These are phyloP conservation scores for Penicillium antarcticum DNA, from an alignment of 495 filamentous ascomycete species.

Conservation along the genomic window DNA sequence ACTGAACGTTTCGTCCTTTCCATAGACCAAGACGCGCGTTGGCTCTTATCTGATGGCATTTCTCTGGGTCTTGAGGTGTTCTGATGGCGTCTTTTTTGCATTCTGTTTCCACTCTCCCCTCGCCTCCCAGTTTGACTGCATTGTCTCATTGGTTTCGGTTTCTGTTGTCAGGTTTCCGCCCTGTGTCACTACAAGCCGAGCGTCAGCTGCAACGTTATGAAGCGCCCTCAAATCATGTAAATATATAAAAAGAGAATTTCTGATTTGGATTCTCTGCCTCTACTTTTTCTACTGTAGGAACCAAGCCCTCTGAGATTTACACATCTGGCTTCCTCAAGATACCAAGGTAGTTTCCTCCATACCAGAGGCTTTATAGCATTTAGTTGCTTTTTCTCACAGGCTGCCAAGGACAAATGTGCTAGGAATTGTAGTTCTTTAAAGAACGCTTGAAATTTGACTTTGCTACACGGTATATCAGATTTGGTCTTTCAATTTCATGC, in stretches of 20 bases:
- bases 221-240: conserved; percentile 3
- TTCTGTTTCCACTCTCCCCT: conserved; percentile 37
- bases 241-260: conserved; percentile 1
- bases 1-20: conserved; percentile 6
- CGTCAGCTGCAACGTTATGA: background rate
- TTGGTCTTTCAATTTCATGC: conserved; percentile 19
- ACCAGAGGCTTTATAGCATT: too few relatives aligned
- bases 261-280: background rate
- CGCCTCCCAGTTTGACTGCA: conserved; percentile 16
- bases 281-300: background rate
- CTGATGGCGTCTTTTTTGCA: conserved; percentile 27
- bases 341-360: too few relatives aligned
- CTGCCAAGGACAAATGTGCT: background rate
- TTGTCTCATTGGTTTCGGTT: background rate
- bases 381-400: background rate
- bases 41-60: conserved; percentile 24
- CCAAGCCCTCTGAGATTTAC: background rate
- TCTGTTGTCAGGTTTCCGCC: background rate
- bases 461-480: conserved; percentile 19
- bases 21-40: conserved; percentile 23
- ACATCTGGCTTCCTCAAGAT: too few relatives aligned
- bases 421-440: conserved; percentile 7
- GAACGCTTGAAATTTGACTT: conserved; percentile 18
- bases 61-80: conserved; percentile 23
- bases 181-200: background rate